phyloP scores from a whole-genome alignment of 2,329 filamentous ascomycete species.

The Trichophaea hybrida region DNA sequence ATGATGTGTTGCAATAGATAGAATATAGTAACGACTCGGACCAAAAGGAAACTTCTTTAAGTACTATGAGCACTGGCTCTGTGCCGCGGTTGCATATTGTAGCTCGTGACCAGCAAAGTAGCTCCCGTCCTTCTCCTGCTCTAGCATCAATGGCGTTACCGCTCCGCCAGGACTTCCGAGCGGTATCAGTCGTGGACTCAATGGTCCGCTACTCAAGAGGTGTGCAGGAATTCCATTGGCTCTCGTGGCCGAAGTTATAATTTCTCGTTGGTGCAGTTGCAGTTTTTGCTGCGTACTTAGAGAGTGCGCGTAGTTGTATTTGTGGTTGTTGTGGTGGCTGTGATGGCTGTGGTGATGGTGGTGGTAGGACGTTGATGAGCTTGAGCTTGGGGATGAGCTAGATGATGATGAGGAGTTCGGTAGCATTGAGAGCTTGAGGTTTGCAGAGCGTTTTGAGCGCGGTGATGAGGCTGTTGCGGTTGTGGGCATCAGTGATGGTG shows the following conservation, averaged over 20 bases:
- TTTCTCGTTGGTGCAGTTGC: conserved; percentile 27
- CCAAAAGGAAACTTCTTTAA: not conserved
- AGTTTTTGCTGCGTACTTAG: conserved; percentile 27
- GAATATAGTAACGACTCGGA: not conserved
- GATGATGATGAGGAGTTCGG: not conserved
- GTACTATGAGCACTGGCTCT: not conserved
- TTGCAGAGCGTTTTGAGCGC: conserved; percentile 9
- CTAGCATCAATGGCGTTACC: conserved; percentile 26
- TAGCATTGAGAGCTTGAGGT: conserved; percentile 13
- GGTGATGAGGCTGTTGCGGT: conserved; percentile 14
- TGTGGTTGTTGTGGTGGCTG: conserved; percentile 6
- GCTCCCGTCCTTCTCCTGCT: conserved; percentile 18
- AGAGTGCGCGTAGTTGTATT: conserved; percentile 19
- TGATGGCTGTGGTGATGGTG: conserved; percentile 4
- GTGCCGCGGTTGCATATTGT: not conserved
- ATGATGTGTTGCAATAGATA: not conserved
- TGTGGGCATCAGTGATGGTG: conserved; percentile 19
- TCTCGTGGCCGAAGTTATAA: conserved; percentile 26
- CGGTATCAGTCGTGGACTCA: conserved; percentile 25
- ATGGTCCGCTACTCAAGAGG: conserved; percentile 20
- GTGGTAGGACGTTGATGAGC: not conserved
- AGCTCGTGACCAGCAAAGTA: conserved; percentile 13
- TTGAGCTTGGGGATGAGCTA: not conserved
- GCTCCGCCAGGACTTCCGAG: conserved; percentile 26
- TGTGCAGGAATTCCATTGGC: conserved; percentile 20